A percentile compares a stretch with the other conserved stretches of the same genome.
phyloP scores from a whole-genome alignment of 768 basidiomycete species.

The Panus rudis region DNA sequence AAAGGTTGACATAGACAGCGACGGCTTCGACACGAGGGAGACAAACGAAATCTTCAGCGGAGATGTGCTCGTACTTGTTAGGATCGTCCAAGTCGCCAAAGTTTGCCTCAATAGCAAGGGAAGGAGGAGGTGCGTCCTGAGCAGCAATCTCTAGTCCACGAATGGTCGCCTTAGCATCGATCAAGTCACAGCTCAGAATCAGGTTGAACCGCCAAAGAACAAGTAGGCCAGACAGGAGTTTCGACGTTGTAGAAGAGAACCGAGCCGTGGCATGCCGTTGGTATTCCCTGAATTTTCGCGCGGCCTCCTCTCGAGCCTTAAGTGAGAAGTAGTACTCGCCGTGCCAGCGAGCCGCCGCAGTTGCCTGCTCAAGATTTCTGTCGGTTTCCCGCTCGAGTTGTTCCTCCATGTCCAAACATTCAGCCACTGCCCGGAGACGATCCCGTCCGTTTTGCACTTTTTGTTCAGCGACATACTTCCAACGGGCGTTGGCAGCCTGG shows the following conservation, averaged over 20 bases:
- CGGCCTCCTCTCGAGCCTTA: conserved; percentile 2
- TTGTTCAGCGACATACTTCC: not conserved
- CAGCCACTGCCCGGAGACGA: not conserved
- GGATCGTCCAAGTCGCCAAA: not conserved
- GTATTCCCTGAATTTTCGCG: conserved; percentile 1
- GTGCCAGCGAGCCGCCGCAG: not conserved
- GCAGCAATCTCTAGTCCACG: conserved; percentile 1
- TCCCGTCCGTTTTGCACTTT: conserved; percentile 1
- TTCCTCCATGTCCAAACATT: not conserved
- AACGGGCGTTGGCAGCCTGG: not conserved
- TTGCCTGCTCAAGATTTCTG: not conserved
- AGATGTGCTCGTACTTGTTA: too few species aligned
- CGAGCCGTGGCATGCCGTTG: not conserved
- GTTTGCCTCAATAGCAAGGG: not conserved
- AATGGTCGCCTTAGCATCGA: not conserved
- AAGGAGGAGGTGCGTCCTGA: not conserved
- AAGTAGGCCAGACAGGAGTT: conserved; percentile 4
- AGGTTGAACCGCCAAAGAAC: conserved; percentile 8
- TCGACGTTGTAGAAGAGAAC: not conserved
- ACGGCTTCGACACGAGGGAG: not conserved
- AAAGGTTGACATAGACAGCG: not conserved
- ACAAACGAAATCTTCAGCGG: not conserved
- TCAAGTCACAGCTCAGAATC: not conserved
- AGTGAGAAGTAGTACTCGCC: conserved; percentile 2
- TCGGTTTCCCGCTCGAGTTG: not conserved